These are phyloP conservation scores for Gossypium trilobum DNA, from an alignment of 441 rosid species.

Conservation along the genomic window DNA sequence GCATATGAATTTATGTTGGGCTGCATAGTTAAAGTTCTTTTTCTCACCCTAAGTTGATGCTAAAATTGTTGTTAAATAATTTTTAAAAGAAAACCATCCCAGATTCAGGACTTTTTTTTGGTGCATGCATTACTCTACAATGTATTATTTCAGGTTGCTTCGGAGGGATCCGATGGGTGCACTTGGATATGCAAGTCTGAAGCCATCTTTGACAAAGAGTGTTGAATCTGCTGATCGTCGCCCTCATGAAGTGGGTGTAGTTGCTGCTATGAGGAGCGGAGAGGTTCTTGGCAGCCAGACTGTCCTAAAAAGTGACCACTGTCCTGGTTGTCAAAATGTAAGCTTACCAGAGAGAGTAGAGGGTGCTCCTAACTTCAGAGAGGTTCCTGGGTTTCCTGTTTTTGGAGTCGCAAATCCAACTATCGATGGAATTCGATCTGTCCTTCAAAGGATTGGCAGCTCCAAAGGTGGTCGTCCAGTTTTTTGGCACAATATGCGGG, in stretches of 20 bases:
- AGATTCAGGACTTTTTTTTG: background rate
- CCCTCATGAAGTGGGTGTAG: slow-evolving; percentile 85
- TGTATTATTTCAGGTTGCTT: slow-evolving; percentile 53
- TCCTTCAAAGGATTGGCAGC: slow-evolving; percentile 77
- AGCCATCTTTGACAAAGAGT: slow-evolving; percentile 69
- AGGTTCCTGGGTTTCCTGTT: slow-evolving; percentile 96
- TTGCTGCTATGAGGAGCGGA: slow-evolving; percentile 86
- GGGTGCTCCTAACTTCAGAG: slow-evolving; percentile 99
- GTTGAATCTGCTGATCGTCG: slow-evolving; percentile 84
- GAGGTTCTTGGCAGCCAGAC: slow-evolving; percentile 98
- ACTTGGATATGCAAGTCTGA: slow-evolving; percentile 68
- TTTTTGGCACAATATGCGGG: slow-evolving; percentile 99
- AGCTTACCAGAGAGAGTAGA: slow-evolving; percentile 85
- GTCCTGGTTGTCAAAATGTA: slow-evolving; percentile 87
- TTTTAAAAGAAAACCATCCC: background rate
- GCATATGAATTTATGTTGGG: background rate
- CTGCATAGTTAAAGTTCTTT: background rate
- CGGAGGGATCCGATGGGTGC: slow-evolving; percentile 99
- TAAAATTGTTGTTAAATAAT: background rate
- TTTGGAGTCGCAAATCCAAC: slow-evolving; percentile 99
- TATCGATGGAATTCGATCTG: slow-evolving; percentile 84
- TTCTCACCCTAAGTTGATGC: slow-evolving; percentile 4
- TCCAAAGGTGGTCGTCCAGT: slow-evolving; percentile 68
- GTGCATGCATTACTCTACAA: slow-evolving; percentile 1
- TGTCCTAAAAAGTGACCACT: slow-evolving; percentile 93